These are phyloP conservation scores for Clavulina sp. DNA, from an alignment of 768 basidiomycete species.

Conservation along the genomic window DNA sequence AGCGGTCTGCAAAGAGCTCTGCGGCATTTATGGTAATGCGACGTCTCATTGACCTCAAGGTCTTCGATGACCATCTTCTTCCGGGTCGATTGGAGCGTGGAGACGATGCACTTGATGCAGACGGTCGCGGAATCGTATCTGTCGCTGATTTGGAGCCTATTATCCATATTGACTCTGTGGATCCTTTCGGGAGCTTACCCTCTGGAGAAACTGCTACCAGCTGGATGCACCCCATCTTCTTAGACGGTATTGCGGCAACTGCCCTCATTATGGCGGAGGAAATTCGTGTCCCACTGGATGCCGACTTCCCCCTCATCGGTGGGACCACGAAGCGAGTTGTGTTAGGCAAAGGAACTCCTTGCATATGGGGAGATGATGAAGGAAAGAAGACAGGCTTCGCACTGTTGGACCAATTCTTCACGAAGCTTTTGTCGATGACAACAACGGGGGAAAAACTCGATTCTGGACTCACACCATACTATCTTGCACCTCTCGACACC, in stretches of 20 bases:
- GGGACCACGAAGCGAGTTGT: neutral
- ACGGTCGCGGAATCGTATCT: conserved; percentile 29
- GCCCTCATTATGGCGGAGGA: conserved; percentile 52
- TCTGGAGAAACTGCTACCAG: conserved; percentile 19
- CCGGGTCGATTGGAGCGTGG: conserved; percentile 41
- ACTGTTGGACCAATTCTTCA: neutral
- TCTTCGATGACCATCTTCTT: conserved; percentile 68
- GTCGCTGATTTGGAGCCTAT: conserved; percentile 42
- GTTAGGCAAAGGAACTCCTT: neutral
- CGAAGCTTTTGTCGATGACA: neutral
- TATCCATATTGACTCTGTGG: conserved; percentile 14
- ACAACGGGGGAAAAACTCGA: neutral
- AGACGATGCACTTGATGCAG: conserved; percentile 34
- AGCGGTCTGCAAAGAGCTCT: conserved; percentile 68
- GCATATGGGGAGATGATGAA: neutral
- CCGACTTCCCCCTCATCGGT: neutral
- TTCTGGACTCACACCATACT: neutral
- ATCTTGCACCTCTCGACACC: neutral
- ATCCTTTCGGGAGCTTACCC: conserved; percentile 35
- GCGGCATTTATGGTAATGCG: conserved; percentile 67
- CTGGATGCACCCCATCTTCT: conserved; percentile 44
- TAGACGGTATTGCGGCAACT: conserved; percentile 33
- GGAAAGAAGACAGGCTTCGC: neutral
- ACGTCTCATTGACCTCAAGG: conserved; percentile 45
- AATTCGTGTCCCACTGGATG: conserved; percentile 31